These are phyloP conservation scores for Rhynchosporium secalis DNA, from an alignment of 2,329 filamentous ascomycete species.

Conservation along the genomic window DNA sequence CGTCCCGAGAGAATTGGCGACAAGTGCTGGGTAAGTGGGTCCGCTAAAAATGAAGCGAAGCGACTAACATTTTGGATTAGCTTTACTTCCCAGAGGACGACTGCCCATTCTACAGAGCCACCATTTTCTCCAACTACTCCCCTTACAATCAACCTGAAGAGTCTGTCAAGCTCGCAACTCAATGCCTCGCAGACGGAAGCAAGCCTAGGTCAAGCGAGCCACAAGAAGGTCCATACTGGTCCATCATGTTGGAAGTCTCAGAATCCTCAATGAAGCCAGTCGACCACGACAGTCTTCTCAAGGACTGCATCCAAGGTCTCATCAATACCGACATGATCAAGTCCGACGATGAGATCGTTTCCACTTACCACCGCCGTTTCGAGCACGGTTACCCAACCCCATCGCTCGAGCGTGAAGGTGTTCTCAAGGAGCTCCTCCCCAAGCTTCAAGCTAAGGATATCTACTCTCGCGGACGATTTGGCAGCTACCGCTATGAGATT, in stretches of 20 bases:
- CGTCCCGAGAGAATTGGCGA: slow-evolving; percentile 96
- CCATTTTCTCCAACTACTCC: slow-evolving; percentile 99
- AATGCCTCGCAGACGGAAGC: slow-evolving; percentile 82
- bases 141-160: slow-evolving; percentile 92
- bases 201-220: slow-evolving; percentile 71
- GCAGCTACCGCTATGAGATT: slow-evolving; percentile 91
- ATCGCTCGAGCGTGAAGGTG: slow-evolving; percentile 89
- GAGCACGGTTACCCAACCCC: slow-evolving; percentile 98
- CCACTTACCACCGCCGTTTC: slow-evolving; percentile 96
- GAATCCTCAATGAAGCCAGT: slow-evolving; percentile 96
- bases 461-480: slow-evolving; percentile 93
- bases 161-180: slow-evolving; percentile 80
- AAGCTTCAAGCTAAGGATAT: slow-evolving; percentile 91
- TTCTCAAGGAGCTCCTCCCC: slow-evolving; percentile 88
- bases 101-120: slow-evolving; percentile 98
- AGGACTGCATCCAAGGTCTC: slow-evolving; percentile 91
- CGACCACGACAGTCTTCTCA: slow-evolving; percentile 78
- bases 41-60: neutral
- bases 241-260: slow-evolving; percentile 98
- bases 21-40: slow-evolving; percentile 84
- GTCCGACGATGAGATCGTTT: slow-evolving; percentile 90
- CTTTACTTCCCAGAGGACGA: slow-evolving; percentile 99
- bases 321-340: slow-evolving; percentile 98
- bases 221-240: slow-evolving; percentile 96
- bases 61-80: slow-evolving; percentile 42